phyloP scores from a whole-genome alignment of 2,329 filamentous ascomycete species.

The Fusarium fracticaudum region DNA sequence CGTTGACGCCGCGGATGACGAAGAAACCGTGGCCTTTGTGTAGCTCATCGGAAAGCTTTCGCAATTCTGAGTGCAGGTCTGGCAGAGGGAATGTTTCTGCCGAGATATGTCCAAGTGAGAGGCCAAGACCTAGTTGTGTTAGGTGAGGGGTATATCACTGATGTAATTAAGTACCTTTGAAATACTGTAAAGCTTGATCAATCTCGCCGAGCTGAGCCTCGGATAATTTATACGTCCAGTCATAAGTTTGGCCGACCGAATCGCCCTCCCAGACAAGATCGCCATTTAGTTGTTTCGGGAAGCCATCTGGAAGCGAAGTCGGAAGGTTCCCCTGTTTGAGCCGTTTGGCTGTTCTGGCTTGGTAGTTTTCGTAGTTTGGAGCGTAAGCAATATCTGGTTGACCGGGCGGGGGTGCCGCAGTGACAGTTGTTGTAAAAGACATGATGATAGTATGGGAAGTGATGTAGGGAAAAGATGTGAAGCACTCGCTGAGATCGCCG shows the following conservation, averaged over 20 bases:
- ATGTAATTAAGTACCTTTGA: background rate
- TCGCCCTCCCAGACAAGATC: constrained; percentile 32
- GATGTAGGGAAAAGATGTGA: too few relatives aligned
- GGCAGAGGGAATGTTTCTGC: constrained; percentile 66
- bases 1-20: constrained; percentile 66
- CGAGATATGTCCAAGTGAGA: constrained; percentile 46
- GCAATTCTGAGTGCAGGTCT: constrained; percentile 58
- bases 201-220: constrained; percentile 8
- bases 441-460: too few relatives aligned
- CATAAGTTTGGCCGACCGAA: constrained; percentile 3
- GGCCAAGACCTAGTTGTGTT: background rate
- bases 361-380: constrained; percentile 20
- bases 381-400: constrained; percentile 28
- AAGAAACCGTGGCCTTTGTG: constrained; percentile 69
- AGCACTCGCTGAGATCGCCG: too few relatives aligned
- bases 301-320: constrained; percentile 1
- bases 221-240: constrained; percentile 16
- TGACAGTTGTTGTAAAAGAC: constrained; percentile 13
- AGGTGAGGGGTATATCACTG: background rate
- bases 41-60: constrained; percentile 62
- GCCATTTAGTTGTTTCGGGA: constrained; percentile 1
- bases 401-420: constrained; percentile 12
- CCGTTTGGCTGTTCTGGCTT: background rate
- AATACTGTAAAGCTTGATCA: constrained; percentile 13
- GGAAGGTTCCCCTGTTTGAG: background rate